Conservation (phyloP, 495 filamentous ascomycete species). For the Penicillium robsamsonii region DNA sequence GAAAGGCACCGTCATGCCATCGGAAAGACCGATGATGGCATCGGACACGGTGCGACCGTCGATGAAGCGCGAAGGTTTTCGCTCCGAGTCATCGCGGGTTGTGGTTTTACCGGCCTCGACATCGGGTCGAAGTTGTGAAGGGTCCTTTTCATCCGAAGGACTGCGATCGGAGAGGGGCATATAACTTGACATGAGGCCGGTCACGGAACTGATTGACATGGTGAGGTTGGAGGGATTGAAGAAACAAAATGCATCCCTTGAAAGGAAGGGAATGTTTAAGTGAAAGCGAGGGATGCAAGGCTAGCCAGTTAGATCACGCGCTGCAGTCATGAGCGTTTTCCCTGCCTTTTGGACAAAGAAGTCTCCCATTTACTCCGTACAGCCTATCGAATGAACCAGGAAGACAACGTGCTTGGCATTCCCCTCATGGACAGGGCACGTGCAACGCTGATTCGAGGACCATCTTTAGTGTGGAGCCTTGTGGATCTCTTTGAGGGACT, state of each 20-base stretch:
- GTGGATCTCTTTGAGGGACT: conserved; percentile 13
- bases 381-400: conserved; percentile 33
- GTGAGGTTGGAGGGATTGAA: conserved; percentile 1
- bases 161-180: conserved; percentile 34
- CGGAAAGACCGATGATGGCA: conserved; percentile 59
- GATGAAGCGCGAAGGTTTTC: conserved; percentile 24
- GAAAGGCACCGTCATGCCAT: conserved; percentile 61
- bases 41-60: conserved; percentile 56
- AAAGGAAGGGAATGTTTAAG: conserved; percentile 7
- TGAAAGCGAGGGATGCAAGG: not conserved
- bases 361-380: conserved; percentile 13
- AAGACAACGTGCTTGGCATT: conserved; percentile 37
- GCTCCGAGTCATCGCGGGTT: conserved; percentile 9
- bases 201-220: conserved; percentile 41
- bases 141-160: conserved; percentile 38
- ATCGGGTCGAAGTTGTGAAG: conserved; percentile 20
- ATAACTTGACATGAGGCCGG: conserved; percentile 40
- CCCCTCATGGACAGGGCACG: conserved; percentile 30
- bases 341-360: conserved; percentile 1
- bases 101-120: conserved; percentile 25
- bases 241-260: conserved; percentile 11
- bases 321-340: conserved; percentile 1
- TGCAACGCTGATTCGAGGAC: conserved; percentile 35
- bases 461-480: conserved; percentile 1
- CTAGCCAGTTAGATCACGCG: not conserved